Percentiles rank a stretch among this genome's conserved stretches.
These are phyloP conservation scores for Boletales sp. DNA, from an alignment of 768 basidiomycete species.

Conservation along the genomic window DNA sequence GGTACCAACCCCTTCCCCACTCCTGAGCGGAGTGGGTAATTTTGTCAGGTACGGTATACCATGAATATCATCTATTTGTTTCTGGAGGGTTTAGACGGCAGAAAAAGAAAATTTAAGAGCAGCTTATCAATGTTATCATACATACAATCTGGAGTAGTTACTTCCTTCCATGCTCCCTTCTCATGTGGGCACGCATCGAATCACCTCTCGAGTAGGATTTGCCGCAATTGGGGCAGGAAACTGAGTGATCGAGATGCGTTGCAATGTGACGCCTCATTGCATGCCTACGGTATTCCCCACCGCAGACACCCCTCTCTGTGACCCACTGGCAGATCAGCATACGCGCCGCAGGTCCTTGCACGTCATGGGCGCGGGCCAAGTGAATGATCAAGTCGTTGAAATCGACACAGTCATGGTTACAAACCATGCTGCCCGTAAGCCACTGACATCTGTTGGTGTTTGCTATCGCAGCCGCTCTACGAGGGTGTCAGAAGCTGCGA, in stretches of 20 bases:
- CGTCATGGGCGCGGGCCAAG: background rate
- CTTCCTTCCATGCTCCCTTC: background rate
- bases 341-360: background rate
- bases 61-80: too few species aligned
- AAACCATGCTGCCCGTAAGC: background rate
- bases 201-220: constrained; percentile 6
- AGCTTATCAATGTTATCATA: background rate
- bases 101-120: too few species aligned
- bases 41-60: background rate
- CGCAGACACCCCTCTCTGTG: background rate
- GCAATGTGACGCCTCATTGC: constrained; percentile 5
- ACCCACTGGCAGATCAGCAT: constrained; percentile 6
- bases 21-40: background rate
- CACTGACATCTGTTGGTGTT: background rate
- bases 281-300: background rate
- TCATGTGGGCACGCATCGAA: constrained; percentile 1
- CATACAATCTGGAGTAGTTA: background rate
- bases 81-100: too few species aligned
- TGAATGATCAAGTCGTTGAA: constrained; percentile 10
- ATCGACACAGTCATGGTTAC: background rate
- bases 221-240: background rate
- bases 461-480: background rate
- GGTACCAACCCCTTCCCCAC: too few species aligned
- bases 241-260: background rate
- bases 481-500: background rate